Percentiles rank a stretch among this genome's conserved stretches.
Evolutionary conservation across 257 asterid genomes (phyloP).

Genomic region (Jasminum sambac): DNA sequence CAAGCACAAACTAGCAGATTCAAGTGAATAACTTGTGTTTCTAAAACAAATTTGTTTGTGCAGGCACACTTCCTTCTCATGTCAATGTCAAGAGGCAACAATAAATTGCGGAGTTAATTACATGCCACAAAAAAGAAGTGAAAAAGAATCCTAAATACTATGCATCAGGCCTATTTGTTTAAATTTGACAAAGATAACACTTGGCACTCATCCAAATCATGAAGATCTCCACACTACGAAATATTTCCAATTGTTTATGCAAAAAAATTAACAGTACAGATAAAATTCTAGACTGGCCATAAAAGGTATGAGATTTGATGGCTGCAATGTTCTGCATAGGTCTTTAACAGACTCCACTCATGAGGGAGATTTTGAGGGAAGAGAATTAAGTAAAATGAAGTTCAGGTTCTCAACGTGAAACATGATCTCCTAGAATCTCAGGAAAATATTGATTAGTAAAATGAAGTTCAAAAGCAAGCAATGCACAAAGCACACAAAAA

Average conservation of each 20-base stretch:
- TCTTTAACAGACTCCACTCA: not conserved
- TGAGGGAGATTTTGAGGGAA: no score
- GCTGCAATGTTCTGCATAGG: not conserved
- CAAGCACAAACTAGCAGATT: constrained; percentile 22
- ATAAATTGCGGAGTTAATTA: not conserved
- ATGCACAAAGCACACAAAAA: constrained; percentile 23
- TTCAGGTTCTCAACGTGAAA: no score
- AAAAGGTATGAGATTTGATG: not conserved
- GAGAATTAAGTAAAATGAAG: no score
- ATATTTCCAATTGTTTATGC: not conserved
- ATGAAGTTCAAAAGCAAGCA: constrained; percentile 1
- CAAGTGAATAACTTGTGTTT: not conserved
- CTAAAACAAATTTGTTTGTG: not conserved
- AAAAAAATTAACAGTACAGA: not conserved
- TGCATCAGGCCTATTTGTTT: not conserved
- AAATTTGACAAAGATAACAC: no score
- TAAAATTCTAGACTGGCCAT: not conserved
- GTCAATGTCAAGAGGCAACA: not conserved
- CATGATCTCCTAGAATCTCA: no score
- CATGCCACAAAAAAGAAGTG: not conserved
- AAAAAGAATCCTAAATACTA: not conserved
- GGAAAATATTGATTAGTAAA: not conserved
- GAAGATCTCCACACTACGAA: not conserved
- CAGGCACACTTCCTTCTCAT: not conserved
- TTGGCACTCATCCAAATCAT: not conserved